Base-by-base conservation (phyloP, 495 filamentous ascomycete species). In the Annulohypoxylon stygium region DNA sequence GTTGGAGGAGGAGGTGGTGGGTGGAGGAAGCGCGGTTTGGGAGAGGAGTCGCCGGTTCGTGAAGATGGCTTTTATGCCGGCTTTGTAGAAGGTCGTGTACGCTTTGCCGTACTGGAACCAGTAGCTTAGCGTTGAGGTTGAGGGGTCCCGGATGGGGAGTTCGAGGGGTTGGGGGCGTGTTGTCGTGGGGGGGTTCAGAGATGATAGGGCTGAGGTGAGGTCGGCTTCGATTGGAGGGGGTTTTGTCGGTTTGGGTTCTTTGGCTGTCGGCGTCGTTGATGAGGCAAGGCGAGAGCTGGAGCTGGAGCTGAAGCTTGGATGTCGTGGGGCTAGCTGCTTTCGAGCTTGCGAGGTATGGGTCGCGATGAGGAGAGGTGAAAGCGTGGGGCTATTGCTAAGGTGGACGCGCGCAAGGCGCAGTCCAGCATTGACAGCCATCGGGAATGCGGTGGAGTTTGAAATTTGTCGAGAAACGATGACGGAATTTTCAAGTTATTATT, bases 11-110 rank as follows among this genome's bases (percentile, higher is more conserved):
- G 50, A 58, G 60, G 37, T 34, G 78, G 79, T 37, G 75, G 75
- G 65, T 14, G 55, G 41, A 23, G 61, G 39, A 33, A 53, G 59
- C 45, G 66, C 61, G 53, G 75, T 57, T 55, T 67, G 58, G 18
- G 51, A 60, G 64, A 91, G 82, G 53, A 89, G 87, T n/a, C 82
- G 81, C 16, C 87, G 84, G 81, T 93, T 94, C 30, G 73, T 75
- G 65, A 81, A 84, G 62, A 97, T 89, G 61, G 90, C 88, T 71
- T 86, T 87, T 26, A 97, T 78, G 12, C 95, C 95, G 25, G 88
- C 87, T 78, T 97, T 97, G 88, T 97, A 98, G 87, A 98, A 98
- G 34, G 81, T 80, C 5, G 89, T 75, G 80, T 92, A 92, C 20
- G 87, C 83, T 61, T 87, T 88, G 51, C 89, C 91, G 4, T 83